Evolutionary conservation across 106 monocot species (phyloP).

Genomic region (Dactylorhiza incarnata): DNA sequence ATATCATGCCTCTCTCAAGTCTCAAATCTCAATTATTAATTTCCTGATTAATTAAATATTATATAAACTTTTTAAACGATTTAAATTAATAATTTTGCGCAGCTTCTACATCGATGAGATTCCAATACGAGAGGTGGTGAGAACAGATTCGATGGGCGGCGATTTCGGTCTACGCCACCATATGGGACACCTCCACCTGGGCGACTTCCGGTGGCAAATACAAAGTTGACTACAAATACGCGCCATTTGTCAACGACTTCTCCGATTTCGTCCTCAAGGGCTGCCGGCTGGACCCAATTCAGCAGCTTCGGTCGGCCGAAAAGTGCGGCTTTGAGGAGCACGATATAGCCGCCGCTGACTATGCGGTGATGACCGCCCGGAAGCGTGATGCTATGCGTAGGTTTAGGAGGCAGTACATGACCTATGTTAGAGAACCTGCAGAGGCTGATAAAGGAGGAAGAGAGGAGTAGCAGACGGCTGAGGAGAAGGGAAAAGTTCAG

Average conservation of each 20-base stretch:
- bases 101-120: constrained; percentile 48
- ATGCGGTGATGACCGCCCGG: constrained; percentile 22
- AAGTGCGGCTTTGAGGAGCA: constrained; percentile 23
- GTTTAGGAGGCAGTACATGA: constrained; percentile 41
- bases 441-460: too few species aligned
- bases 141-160: constrained; percentile 20
- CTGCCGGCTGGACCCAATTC: constrained; percentile 38
- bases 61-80: background rate
- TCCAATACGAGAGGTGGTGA: constrained; percentile 40
- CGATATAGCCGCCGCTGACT: constrained; percentile 18
- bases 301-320: constrained; percentile 14
- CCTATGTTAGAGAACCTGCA: too few species aligned
- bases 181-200: constrained; percentile 54
- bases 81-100: constrained; percentile 1
- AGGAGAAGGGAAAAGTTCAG: too few species aligned
- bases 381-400: constrained; percentile 34
- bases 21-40: too few species aligned
- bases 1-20: too few species aligned
- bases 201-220: constrained; percentile 42
- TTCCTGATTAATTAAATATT: background rate
- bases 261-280: constrained; percentile 40
- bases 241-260: constrained; percentile 40
- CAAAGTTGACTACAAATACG: constrained; percentile 39
- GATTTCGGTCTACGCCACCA: constrained; percentile 49
- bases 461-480: too few species aligned